Base-by-base conservation (phyloP, 106 monocot species). In the Dendrobium huoshanense region DNA sequence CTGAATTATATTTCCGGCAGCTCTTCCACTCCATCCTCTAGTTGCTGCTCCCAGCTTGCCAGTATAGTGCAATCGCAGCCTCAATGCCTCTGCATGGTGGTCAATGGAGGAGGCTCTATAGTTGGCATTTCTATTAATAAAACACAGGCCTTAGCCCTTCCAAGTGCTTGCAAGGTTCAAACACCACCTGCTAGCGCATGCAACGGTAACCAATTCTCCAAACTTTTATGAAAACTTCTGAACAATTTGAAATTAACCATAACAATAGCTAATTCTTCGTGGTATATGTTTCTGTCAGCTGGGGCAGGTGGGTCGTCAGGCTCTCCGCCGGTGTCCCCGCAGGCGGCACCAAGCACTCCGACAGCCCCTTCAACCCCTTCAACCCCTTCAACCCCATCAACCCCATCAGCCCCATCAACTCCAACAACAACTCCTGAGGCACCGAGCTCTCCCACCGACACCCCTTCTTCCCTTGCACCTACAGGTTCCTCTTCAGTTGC, bases 31-130 rank as follows among this genome's bases (percentile, higher is more conserved):
- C 83, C 85, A 5, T 72, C 83, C 7, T 42, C 67, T 58, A 64
- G 81, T 2, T 88, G 88, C 83, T 88, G 88, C 76, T 54, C 83
- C 42, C 83, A 88, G 85, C 83, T 88, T 15, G 56, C 74, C 44
- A 42, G 3, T n/a, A 78, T 86, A 6, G 84, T 84, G 4, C 20
- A 79, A 42, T 83, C 83, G 56, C 80, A 89, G 49, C 89, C 89
- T 2, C 81, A 84, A 56, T 89, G 89, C 78, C 81, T 86, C 25
- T 89, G 89, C 81, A 29, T n/a, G 42, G 75, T 86, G 11, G 73
- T 89, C 72, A 86, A 84, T 37, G 81, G 89, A 3, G 86, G 84
- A 2, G 84, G 20, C 1, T 81, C 89, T 1, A 49, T 59, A 9
- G 27, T 83, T 18, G 85, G 86, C 4, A 77, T 89, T 76, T 73